These are phyloP conservation scores for Artemisia argyi DNA, from an alignment of 129 eudicot genomes.

Conservation along the genomic window DNA sequence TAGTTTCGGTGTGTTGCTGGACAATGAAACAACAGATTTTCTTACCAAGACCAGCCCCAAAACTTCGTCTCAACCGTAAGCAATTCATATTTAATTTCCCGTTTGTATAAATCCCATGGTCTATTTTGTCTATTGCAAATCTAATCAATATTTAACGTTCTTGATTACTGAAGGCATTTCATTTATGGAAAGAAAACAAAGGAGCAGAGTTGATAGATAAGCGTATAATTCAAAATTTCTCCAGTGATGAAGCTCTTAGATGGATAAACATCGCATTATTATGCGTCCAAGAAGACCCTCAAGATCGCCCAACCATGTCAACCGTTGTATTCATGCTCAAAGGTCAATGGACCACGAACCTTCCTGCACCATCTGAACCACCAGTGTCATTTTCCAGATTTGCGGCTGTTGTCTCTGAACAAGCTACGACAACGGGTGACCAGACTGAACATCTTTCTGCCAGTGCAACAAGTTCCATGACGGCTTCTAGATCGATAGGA, in stretches of 20 bases:
- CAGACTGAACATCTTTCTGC: neutral
- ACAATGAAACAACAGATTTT: constrained; percentile 25
- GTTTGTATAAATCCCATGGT: neutral
- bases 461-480: neutral
- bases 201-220: constrained; percentile 32
- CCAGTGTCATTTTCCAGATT: constrained; percentile 31
- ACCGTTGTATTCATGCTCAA: constrained; percentile 35
- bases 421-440: constrained; percentile 18
- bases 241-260: constrained; percentile 17
- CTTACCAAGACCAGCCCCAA: constrained; percentile 16
- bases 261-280: constrained; percentile 37
- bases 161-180: constrained; percentile 25
- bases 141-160: too few relatives aligned
- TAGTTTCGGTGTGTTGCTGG: constrained; percentile 43
- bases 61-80: constrained; percentile 23
- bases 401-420: neutral
- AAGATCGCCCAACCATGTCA: constrained; percentile 44
- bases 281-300: constrained; percentile 42
- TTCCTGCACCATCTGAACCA: constrained; percentile 30
- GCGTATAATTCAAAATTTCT: neutral
- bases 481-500: neutral
- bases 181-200: constrained; percentile 30
- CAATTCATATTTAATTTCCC: neutral
- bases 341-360: constrained; percentile 30
- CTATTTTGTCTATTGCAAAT: neutral